Evolutionary conservation across 306 rosid species (phyloP), one percentile per base, ranked within the genome.

Genomic region (Sophora flavescens): DNA sequence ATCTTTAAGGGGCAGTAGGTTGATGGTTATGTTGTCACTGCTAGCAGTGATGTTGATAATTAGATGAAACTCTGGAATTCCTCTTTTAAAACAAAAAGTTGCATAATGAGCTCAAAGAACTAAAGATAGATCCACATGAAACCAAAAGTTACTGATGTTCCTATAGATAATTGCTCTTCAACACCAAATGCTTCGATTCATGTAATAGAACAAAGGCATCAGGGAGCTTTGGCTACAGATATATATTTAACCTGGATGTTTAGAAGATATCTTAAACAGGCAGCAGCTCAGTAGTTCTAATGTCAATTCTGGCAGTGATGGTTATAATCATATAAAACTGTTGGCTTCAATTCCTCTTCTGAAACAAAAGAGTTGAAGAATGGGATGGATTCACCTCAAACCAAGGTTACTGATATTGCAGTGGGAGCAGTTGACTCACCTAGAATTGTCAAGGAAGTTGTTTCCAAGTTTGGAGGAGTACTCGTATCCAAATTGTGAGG

Each of bases 381-480:
- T 68, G 82, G 39, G 39, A 63, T 62, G 51, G 61, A 73, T 63
- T 50, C 63, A 14, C 69, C 80, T 45, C 77, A 50, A 79, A 82
- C 48, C 50, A 78, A 82, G 66, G 75, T 70, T 59, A 10, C 59
- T 35, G 39, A 59, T 51, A 48, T 66, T 67, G 47, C 68, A 6
- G 16, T 74, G 1, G 84, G 10, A 57, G 64, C 38, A 7, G 75
- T 47, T 66, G 85, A 84, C 63, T 87, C 90, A 48, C 82, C 88
- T 54, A 65, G 76, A 59, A 26, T 1, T 61, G 99, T 96, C 67
- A 92, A 96, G 78, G 91, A 93, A 82, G 99, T 96, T 64, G 99
- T 96, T 80, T 91, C 99, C 54, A 92, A 91, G 79, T 92, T 89
- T 74, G 99, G 99, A 80, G 99, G 98, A 75, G 92, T 92, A 97